A percentile compares a stretch with the other conserved stretches of the same genome.
These are phyloP conservation scores for Boechera retrofracta DNA, from an alignment of 345 rosid genomes.

Conservation along the genomic window DNA sequence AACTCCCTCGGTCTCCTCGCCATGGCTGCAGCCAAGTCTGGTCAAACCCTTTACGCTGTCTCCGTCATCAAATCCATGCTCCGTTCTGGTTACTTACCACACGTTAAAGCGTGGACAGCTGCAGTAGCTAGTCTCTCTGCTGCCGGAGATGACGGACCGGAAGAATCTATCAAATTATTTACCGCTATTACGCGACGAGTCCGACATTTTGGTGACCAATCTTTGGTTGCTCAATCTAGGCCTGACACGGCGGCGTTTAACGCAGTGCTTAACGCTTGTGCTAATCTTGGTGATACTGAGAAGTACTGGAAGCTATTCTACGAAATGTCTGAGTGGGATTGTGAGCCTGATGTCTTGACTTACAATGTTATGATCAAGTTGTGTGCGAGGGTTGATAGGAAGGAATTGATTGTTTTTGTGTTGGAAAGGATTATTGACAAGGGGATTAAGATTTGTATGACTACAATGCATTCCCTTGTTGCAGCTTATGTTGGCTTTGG, in stretches of 20 bases:
- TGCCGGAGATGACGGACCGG: constrained; percentile 71
- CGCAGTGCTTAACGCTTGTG: constrained; percentile 84
- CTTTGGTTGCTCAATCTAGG: constrained; percentile 58
- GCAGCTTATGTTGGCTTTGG: constrained; percentile 95
- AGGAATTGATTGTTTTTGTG: constrained; percentile 75
- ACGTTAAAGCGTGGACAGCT: constrained; percentile 90
- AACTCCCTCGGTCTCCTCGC: constrained; percentile 93
- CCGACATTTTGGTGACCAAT: constrained; percentile 54
- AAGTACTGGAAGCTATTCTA: constrained; percentile 69
- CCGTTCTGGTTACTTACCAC: constrained; percentile 90
- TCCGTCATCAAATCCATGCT: constrained; percentile 87
- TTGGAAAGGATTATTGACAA: constrained; percentile 69
- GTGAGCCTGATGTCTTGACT: constrained; percentile 74
- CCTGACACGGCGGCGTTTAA: constrained; percentile 90
- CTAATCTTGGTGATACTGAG: constrained; percentile 68
- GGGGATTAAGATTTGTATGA: constrained; percentile 66
- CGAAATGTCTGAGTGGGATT: constrained; percentile 67
- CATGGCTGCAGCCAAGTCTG: constrained; percentile 71
- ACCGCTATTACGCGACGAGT: constrained; percentile 57
- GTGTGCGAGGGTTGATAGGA: constrained; percentile 74
- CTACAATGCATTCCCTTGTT: constrained; percentile 82
- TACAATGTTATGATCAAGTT: constrained; percentile 86
- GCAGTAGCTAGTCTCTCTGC: constrained; percentile 76
- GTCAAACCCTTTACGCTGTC: constrained; percentile 74
- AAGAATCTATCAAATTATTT: constrained; percentile 65